These are phyloP conservation scores for Saturnispora hagleri DNA, from an alignment of 805 yeast genomes.

Conservation along the genomic window DNA sequence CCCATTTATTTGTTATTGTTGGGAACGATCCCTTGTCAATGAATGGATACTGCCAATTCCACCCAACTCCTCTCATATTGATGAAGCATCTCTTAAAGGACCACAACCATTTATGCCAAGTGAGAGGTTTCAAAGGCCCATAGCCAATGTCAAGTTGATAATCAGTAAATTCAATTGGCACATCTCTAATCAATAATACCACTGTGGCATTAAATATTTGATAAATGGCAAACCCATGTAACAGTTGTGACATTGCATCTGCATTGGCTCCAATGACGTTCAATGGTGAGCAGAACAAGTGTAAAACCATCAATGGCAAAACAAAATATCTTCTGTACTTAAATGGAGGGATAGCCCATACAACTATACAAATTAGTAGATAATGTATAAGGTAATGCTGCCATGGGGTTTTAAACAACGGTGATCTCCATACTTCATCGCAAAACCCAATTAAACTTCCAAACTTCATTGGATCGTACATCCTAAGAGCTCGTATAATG, in stretches of 20 bases:
- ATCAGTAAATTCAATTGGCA: conserved; percentile 7
- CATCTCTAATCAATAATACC: background rate
- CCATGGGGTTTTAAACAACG: conserved; percentile 3
- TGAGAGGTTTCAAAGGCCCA: conserved; percentile 1
- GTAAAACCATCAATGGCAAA: conserved; percentile 1
- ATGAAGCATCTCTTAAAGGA: conserved; percentile 7
- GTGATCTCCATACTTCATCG: background rate
- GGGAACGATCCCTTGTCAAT: background rate
- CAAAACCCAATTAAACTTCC: background rate
- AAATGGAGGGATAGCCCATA: background rate
- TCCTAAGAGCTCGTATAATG: background rate
- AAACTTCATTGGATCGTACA: background rate
- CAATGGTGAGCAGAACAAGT: conserved; percentile 7
- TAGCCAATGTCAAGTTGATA: conserved; percentile 1
- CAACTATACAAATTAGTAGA: background rate
- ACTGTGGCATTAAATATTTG: conserved; percentile 3
- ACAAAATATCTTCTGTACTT: background rate
- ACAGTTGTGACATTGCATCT: background rate
- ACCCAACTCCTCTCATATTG: conserved; percentile 11
- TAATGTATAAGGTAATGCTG: conserved; percentile 3
- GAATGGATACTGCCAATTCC: conserved; percentile 10
- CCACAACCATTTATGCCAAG: conserved; percentile 8
- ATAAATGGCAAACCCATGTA: background rate
- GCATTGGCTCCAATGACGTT: background rate
- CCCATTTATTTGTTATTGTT: conserved; percentile 4